Base-by-base conservation (phyloP, 1,139 yeast genomes). In the Blastobotrys petasosporus region DNA sequence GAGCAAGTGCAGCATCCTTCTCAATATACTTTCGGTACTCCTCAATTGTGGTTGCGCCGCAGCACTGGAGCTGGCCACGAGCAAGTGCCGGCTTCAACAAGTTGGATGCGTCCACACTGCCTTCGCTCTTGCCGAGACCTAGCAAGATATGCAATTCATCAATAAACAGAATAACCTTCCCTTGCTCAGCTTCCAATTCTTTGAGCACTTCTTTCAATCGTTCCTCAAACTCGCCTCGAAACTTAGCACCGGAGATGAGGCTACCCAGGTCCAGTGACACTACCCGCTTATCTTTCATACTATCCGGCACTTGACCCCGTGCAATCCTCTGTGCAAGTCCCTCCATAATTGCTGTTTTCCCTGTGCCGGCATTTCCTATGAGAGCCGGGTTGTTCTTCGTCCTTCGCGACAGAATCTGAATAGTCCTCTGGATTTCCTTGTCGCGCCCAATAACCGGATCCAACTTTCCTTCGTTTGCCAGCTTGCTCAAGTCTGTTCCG, bases 361-460 rank as follows among this genome's bases (percentile, higher is more conserved):
- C 98, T 0, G 95, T 94, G 67, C 98, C 98, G 0, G 98, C 97
- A 54, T 85, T 80, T 51, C 97, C 98, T 44, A 90, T 87, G 44
- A 92, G 67, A 0, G 92, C 95, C 0, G 97, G 97, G 61, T 92
- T 92, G 61, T 90, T 90, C 64, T 92, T 92, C 1, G 97, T 88
- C 62, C 98, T 74, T 56, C 98, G 73, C 0, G 96, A 86, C 41
- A 92, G 69, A 45, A 92, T 88, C 63, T 92, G 97, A 46, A 92
- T 82, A 0, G 97, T 90, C 47, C 98, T 73, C 49, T 92, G 76
- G 49, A 92, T 92, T 61, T 92, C 98, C 54, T 88, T 96, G 59
- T 92, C 97, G 53, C 98, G 74, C 2, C 98, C 98, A 59, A 92
- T 92, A 28, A 92, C 97, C 0, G 98, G 97, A 61, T 92, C 98